Percentiles rank a stretch among this genome's conserved stretches.
phyloP scores from a whole-genome alignment of 805 yeast genomes.

The Wickerhamomyces tratensis region DNA sequence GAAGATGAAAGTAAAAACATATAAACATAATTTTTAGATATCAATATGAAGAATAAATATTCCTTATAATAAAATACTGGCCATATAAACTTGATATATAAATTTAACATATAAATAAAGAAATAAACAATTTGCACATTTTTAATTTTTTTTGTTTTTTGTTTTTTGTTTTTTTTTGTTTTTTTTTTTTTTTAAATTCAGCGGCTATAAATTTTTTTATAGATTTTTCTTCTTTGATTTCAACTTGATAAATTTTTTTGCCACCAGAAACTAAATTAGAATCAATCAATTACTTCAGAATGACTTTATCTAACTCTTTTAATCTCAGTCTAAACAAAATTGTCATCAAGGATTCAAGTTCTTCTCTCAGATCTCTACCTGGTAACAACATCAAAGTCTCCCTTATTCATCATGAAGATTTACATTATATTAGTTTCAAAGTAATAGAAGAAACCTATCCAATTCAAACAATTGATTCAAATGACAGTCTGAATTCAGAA shows the following conservation, averaged over 20 bases:
- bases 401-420: neutral
- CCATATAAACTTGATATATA: too few relatives aligned
- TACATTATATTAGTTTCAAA: neutral
- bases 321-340: constrained; percentile 12
- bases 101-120: too few relatives aligned
- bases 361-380: neutral
- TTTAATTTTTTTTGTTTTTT: neutral
- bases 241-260: too few relatives aligned
- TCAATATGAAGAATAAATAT: too few relatives aligned
- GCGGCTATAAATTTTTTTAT: too few relatives aligned
- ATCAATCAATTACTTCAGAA: neutral
- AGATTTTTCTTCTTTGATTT: too few relatives aligned
- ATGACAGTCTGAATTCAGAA: too few relatives aligned
- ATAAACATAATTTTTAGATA: neutral
- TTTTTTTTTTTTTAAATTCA: neutral
- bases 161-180: too few relatives aligned
- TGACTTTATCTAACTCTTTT: constrained; percentile 11
- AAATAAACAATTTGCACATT: too few relatives aligned
- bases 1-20: neutral
- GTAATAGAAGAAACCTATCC: too few relatives aligned
- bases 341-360: constrained; percentile 1
- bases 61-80: too few relatives aligned
- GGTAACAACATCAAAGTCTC: neutral
- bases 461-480: too few relatives aligned
- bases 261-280: neutral